Evolutionary conservation across 257 asterid species (phyloP), one percentile per base, ranked within the genome.

Genomic region (Solanum stenotomum): DNA sequence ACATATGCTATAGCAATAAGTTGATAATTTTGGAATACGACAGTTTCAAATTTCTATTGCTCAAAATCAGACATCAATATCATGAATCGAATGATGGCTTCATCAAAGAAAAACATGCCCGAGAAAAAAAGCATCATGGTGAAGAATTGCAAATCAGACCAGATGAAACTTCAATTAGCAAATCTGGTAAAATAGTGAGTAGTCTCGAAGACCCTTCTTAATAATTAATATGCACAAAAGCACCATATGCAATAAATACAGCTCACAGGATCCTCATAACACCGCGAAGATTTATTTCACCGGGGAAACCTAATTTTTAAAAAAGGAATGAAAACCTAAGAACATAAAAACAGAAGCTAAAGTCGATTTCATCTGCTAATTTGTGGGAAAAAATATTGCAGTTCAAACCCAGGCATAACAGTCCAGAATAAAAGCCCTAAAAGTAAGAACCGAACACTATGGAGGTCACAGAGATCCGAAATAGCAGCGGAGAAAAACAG

Each of bases 401-500:
- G 86, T 89, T 23, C 72, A 88, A 87, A 84, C 68, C 88, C 89
- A 77, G 87, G 78, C 88, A 87, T 88, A 76, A 68, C 75, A 68
- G 75, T 68, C 37, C 5, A 68, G 9, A 6, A 29, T 27, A 65
- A 89, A 93, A 93, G 70, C 91, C 93, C 95, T 89, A 90, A 89
- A 92, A 91, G 76, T 40, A 87, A 49, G 71, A 83, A 90, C 88
- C 89, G 87, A 88, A 87, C 92, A 89, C 93, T 78, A 88, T 84
- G 83, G 78, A 87, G 88, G 89, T 88, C 92, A 88, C 84, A 91
- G 91, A 92, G 98, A 94, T 95, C 97, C 96, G 94, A 88, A 91
- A 91, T 90, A 87, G 75, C 37, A 85, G 92, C 92, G 91, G 44
- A 13, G 78, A 88, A 92, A 81, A 90, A 65, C 88, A 68, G 93